Percentiles rank a stretch among this genome's conserved stretches.
phyloP scores from a whole-genome alignment of 2,329 filamentous ascomycete species.

The Cordyceps militaris region DNA sequence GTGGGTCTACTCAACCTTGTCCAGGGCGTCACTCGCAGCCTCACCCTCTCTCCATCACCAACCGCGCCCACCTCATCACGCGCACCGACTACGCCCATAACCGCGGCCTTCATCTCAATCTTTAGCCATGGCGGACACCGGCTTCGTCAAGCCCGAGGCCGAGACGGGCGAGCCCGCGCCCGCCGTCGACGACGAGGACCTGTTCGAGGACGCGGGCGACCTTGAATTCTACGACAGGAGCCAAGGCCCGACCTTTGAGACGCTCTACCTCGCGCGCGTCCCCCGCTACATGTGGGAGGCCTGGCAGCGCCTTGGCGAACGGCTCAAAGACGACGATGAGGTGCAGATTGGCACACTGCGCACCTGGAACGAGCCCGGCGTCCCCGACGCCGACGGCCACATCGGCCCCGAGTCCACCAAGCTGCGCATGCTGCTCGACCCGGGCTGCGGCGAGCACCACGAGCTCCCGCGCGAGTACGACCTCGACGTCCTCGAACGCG shows the following conservation, averaged over 20 bases:
- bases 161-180: constrained; percentile 38
- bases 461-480: constrained; percentile 83
- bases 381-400: constrained; percentile 36
- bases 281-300: constrained; percentile 75
- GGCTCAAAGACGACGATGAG: constrained; percentile 72
- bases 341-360: constrained; percentile 73
- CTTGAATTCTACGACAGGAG: constrained; percentile 48
- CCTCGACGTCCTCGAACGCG: constrained; percentile 55
- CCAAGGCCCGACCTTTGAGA: constrained; percentile 33
- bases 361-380: constrained; percentile 50
- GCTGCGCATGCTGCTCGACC: constrained; percentile 59
- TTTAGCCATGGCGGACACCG: constrained; percentile 25
- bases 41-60: background rate
- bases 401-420: constrained; percentile 25
- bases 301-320: constrained; percentile 50
- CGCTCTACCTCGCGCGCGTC: constrained; percentile 66
- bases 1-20: background rate
- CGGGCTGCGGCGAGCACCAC: constrained; percentile 59
- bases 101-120: background rate
- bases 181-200: constrained; percentile 55
- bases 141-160: constrained; percentile 42
- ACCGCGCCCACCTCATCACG: background rate
- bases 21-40: background rate
- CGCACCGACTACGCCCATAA: background rate
- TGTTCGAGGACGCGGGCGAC: constrained; percentile 55